Percentiles rank a stretch among this genome's conserved stretches.
These are phyloP conservation scores for Colletotrichum plurivorum DNA, from an alignment of 2,329 filamentous ascomycete genomes.

Conservation along the genomic window DNA sequence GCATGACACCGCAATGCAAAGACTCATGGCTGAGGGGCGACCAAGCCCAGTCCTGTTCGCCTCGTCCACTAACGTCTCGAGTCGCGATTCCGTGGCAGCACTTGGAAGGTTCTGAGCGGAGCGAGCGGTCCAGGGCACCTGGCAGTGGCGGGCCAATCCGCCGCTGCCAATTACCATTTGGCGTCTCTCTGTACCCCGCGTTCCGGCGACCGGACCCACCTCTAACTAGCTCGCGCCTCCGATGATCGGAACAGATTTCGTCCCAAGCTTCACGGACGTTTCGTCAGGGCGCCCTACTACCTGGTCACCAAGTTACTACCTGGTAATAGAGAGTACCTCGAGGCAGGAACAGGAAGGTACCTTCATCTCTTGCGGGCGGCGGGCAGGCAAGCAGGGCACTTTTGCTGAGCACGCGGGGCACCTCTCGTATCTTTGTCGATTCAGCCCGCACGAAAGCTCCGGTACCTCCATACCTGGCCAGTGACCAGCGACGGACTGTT, in stretches of 20 bases:
- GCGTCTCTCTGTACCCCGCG: constrained; percentile 50
- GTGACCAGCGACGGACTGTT: too few relatives aligned
- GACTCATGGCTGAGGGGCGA: constrained; percentile 12
- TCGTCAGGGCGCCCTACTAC: neutral
- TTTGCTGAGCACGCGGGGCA: constrained; percentile 29
- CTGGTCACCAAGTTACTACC: too few relatives aligned
- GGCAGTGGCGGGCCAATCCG: constrained; percentile 46
- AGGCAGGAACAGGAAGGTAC: constrained; percentile 10
- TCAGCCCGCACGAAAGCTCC: neutral
- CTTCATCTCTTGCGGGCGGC: neutral
- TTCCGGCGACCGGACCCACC: constrained; percentile 51
- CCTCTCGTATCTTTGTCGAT: constrained; percentile 26
- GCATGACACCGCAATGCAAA: neutral
- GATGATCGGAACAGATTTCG: constrained; percentile 48
- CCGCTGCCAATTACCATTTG: constrained; percentile 49
- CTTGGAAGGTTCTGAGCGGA: constrained; percentile 32
- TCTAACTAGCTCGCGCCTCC: constrained; percentile 44
- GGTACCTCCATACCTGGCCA: too few relatives aligned
- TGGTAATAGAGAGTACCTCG: too few relatives aligned
- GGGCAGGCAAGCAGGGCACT: constrained; percentile 15
- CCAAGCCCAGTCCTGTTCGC: neutral
- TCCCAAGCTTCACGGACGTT: constrained; percentile 28
- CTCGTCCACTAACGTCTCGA: constrained; percentile 8
- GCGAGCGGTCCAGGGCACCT: constrained; percentile 28
- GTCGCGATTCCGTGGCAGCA: constrained; percentile 14